Percentiles rank a stretch among this genome's conserved stretches.
Conservation (phyloP, 2,329 filamentous ascomycete genomes). For the Cryphonectria naterciae region DNA sequence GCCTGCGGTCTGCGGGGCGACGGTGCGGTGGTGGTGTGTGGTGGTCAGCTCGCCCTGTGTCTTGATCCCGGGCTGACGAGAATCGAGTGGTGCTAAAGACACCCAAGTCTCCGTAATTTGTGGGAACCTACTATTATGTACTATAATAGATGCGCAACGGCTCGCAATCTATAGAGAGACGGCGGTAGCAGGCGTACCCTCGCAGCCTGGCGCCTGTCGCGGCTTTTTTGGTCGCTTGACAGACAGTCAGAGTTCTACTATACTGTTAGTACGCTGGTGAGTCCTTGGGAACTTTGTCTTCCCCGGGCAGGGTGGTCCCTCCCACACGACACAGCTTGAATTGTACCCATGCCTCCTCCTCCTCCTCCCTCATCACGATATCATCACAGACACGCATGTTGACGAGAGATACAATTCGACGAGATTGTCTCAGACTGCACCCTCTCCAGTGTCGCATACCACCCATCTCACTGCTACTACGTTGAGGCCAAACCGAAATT, state of each 20-base stretch:
- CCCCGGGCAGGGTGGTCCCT: not conserved
- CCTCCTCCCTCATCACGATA: not conserved
- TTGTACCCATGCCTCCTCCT: not conserved
- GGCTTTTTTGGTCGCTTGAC: conserved; percentile 13
- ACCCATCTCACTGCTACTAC: not conserved
- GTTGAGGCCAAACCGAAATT: conserved; percentile 1
- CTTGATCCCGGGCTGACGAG: conserved; percentile 16
- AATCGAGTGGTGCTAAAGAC: conserved; percentile 16
- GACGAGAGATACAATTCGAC: not conserved
- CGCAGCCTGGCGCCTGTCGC: conserved; percentile 15
- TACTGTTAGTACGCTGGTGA: not conserved
- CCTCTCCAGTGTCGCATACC: not conserved
- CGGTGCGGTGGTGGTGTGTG: conserved; percentile 4
- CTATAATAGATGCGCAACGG: conserved; percentile 17
- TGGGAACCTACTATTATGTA: not conserved
- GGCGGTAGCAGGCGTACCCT: not conserved
- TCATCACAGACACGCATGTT: not conserved
- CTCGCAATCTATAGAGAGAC: conserved; percentile 4
- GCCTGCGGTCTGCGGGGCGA: conserved; percentile 24
- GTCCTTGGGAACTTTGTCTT: not conserved
- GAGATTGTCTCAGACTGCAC: not conserved
- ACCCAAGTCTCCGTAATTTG: not conserved
- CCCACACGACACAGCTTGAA: not conserved
- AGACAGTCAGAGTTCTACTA: not conserved
- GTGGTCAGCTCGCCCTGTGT: conserved; percentile 23